Conservation (phyloP, 1,139 yeast species). For the Yamadazyma kanchanaburiensis region DNA sequence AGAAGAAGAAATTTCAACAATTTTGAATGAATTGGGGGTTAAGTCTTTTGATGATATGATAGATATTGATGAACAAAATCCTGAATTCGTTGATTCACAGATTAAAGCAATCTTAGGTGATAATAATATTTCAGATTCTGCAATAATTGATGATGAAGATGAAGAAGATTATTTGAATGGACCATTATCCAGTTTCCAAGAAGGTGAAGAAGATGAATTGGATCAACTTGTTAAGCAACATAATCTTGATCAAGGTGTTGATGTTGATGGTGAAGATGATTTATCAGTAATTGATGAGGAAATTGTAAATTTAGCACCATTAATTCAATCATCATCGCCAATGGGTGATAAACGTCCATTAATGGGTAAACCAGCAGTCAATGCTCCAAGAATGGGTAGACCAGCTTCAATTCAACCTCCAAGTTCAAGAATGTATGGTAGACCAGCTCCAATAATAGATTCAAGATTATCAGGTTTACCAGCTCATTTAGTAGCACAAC, state of each 20-base stretch:
- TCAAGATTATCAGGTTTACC: conserved; percentile 20
- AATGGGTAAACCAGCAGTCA: too few species aligned
- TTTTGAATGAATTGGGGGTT: conserved; percentile 37
- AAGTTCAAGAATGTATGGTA: conserved; percentile 33
- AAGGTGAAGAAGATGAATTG: conserved; percentile 40
- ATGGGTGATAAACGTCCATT: too few species aligned
- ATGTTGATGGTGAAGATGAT: conserved; percentile 20
- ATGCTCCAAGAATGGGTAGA: conserved; percentile 37
- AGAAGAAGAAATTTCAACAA: conserved; percentile 38
- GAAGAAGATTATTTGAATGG: conserved; percentile 12
- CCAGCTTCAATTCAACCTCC: conserved; percentile 49
- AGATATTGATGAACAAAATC: conserved; percentile 33
- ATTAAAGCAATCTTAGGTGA: conserved; percentile 32
- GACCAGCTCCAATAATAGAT: conserved; percentile 16
- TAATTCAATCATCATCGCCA: conserved; percentile 20
- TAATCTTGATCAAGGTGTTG: conserved; percentile 31
- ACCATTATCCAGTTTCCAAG: conserved; percentile 22
- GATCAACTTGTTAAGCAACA: conserved; percentile 35
- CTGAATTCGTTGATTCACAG: conserved; percentile 33
- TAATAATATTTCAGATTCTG: conserved; percentile 16
- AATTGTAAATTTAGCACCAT: conserved; percentile 38
- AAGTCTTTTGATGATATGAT: conserved; percentile 34
- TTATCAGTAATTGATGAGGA: conserved; percentile 38
- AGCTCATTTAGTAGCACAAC: conserved; percentile 19
- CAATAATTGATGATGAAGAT: conserved; percentile 19